Conservation (phyloP, 176 grass and related monocot genomes). For the Puya raimondii region DNA sequence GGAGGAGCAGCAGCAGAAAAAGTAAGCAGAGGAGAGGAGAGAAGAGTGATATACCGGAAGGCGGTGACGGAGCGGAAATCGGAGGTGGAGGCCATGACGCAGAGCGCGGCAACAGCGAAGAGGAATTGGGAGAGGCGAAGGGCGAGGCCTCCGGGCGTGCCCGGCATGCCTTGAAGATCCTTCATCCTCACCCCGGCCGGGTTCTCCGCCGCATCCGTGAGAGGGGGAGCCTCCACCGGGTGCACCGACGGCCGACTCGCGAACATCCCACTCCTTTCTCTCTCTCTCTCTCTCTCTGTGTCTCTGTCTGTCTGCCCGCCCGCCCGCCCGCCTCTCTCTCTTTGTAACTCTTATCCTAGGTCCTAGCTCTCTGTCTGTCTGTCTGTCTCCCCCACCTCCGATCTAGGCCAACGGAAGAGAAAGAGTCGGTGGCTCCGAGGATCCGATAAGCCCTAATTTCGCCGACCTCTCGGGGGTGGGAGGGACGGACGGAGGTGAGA, state of each 20-base stretch:
- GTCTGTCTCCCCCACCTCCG: no score
- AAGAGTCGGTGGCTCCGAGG: no score
- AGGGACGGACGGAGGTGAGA: no score
- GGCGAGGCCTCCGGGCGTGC: conserved; percentile 43
- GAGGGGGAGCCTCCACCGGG: conserved; percentile 78
- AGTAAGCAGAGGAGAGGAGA: background rate
- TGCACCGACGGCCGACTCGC: conserved; percentile 79
- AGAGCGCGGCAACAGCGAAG: conserved; percentile 54
- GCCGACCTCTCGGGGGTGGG: no score
- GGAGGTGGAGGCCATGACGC: conserved; percentile 63
- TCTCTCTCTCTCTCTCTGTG: background rate
- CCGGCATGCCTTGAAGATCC: conserved; percentile 73
- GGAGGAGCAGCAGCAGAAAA: background rate
- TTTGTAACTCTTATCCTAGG: background rate
- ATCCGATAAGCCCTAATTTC: no score
- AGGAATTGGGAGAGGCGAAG: conserved; percentile 65
- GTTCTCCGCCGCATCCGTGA: conserved; percentile 49
- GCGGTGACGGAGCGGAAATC: conserved; percentile 77
- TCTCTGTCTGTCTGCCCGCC: background rate
- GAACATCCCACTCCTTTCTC: conserved; percentile 43
- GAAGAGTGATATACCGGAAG: conserved; percentile 43
- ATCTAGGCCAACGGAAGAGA: no score
- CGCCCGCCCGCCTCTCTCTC: background rate
- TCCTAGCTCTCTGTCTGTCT: background rate
- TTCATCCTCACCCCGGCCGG: conserved; percentile 59